Evolutionary conservation across 768 basidiomycete genomes (phyloP), one percentile per base, ranked within the genome.

Genomic region (Fibroporia radiculosa): DNA sequence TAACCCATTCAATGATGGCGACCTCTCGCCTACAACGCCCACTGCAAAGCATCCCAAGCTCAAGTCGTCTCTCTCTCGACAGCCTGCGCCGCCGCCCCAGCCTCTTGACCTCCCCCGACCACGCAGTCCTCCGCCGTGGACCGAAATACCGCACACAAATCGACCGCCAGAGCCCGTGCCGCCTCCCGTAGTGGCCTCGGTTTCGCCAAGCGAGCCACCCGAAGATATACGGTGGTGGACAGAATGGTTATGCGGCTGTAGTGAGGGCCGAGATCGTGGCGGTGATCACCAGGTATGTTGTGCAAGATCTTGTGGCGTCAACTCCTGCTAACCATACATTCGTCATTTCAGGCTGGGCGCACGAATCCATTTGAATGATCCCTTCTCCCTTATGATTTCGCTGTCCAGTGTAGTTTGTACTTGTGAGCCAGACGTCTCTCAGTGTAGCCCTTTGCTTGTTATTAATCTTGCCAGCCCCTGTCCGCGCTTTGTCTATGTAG

Each of bases 181-280:
- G 1, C 60, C 64, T 14, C 59, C 62, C n/a, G 52, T 52, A 11
- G 20, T 56, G 13, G 48, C 57, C 3, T 52, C 47, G 8, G 43
- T 53, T 27, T 47, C 59, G 16, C 47, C 49, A 16, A 53, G 62
- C n/a, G 57, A 65, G 7, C 64, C 62, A 28, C 56, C 50, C 22
- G 64, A 63, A 33, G 65, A 70, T 40, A 67, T 70, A 3, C 65
- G 74, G 48, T 89, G 86, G 86, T 89, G 86, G 86, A 85, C 86
- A 57, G 86, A 89, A 25, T 87, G 85, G 84, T 60, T 89, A 49
- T 89, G 86, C 60, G 86, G 86, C 11, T 86, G 84, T 52, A 69
- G 78, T 14, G 85, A 87, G 57, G 80, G 82, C n/a, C 66, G 75
- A 2, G 80, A 84, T 60, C 71, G 84, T 13, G 82, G 79, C 34